phyloP scores from a whole-genome alignment of 2,329 filamentous ascomycete species.

The Beauveria pseudobassiana region DNA sequence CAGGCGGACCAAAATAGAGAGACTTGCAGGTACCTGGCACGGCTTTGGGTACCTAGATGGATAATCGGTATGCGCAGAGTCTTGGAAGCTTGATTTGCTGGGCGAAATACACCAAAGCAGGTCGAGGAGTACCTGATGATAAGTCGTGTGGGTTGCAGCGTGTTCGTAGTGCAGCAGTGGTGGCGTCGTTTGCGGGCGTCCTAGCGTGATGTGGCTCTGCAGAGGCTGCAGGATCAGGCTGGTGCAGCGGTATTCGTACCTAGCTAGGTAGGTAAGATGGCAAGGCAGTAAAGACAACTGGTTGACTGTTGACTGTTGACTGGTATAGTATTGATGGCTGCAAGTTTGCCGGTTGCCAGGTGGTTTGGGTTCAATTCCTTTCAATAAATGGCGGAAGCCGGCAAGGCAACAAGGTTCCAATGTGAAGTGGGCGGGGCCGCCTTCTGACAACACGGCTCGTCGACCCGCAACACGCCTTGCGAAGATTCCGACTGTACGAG shows the following conservation, averaged over 20 bases:
- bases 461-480: conserved; percentile 2
- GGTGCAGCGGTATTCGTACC: background rate
- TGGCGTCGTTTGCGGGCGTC: conserved; percentile 6
- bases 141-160: background rate
- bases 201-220: conserved; percentile 1
- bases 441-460: background rate
- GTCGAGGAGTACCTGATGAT: background rate
- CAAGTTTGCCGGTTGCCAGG: background rate
- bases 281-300: background rate
- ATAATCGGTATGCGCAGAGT: too few species aligned
- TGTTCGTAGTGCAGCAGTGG: background rate
- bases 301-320: background rate
- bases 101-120: too few species aligned
- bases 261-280: background rate
- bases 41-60: too few species aligned
- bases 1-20: background rate
- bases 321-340: too few species aligned
- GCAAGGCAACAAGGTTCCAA: background rate
- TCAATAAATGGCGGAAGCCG: background rate
- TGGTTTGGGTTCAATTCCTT: background rate
- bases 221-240: conserved; percentile 1
- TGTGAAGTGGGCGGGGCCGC: background rate
- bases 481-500: background rate
- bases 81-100: too few species aligned
- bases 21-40: background rate